Evolutionary conservation across 352 stramenopile genomes (phyloP), one percentile per base, ranked within the genome.

Genomic region (Phytophthora sojae): DNA sequence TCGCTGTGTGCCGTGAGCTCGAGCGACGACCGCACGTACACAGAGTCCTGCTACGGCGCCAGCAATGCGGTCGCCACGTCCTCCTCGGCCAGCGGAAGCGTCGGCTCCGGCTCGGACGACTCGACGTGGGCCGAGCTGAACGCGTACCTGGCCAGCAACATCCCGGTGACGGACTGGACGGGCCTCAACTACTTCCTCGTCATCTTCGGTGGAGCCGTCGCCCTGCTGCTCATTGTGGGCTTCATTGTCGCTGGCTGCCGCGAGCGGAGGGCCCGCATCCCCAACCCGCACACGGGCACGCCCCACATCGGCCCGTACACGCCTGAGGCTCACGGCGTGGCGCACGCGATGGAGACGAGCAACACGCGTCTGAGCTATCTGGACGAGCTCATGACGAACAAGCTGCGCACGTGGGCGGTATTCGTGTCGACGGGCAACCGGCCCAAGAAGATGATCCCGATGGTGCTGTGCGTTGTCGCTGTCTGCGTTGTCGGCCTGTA

Each of bases 101-200:
- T 26, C 55, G 21, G 59, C 37, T 64, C 66, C 6, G 29, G 35
- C 17, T 23, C 54, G 26, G 61, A 64, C 17, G 69, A 81, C 56
- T 35, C 71, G 7, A 86, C 71, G 8, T 89, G 81, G 81, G 67
- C 69, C 0, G 59, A 82, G 17, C 44, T 89, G 51, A 79, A 85
- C 51, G 61, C 44, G 6, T 79, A 82, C 32, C 49, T 89, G 58
- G 71, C 69, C 15, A 53, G 56, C 9, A 86, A 85, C 39, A 68
- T 89, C n/a, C 59, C 64, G 6, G 61, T 72, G 25, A 81, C 76
- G 14, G 73, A 85, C 57, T 89, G 81, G 59, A 58, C 66, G 17
- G 47, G 68, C 5, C 69, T 89, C 44, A 89, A 89, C 66, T 85
- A 82, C 19, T 77, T 88, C 57, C 75, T 89, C 26, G 76, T 82